Evolutionary conservation across 2,329 filamentous ascomycete genomes (phyloP).

Genomic region (Cadophora luteo-olivacea): DNA sequence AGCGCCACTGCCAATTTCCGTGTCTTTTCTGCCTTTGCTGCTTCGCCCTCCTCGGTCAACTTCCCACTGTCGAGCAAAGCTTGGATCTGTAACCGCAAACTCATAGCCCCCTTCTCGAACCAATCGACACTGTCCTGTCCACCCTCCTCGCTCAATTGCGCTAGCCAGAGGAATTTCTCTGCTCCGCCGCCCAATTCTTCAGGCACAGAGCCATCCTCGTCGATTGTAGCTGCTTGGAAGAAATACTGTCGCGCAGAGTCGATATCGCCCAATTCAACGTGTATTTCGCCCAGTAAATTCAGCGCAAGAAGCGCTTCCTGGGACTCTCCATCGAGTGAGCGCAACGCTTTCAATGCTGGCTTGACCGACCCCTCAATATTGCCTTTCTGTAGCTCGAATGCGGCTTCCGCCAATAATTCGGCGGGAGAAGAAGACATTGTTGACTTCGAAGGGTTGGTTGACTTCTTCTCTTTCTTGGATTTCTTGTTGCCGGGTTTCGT

Average conservation of each 20-base stretch:
- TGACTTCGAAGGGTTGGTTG: conserved; percentile 36
- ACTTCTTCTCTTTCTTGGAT: conserved; percentile 40
- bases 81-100: conserved; percentile 75
- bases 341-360: conserved; percentile 41
- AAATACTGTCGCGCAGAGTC: conserved; percentile 78
- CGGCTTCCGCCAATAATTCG: conserved; percentile 41
- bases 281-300: conserved; percentile 46
- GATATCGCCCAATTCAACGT: conserved; percentile 64
- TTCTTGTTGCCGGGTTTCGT: conserved; percentile 44
- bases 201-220: conserved; percentile 74
- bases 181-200: conserved; percentile 80
- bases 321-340: conserved; percentile 34
- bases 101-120: conserved; percentile 74
- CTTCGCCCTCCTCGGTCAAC: conserved; percentile 49
- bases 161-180: conserved; percentile 94
- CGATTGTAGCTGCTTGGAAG: conserved; percentile 73
- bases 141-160: conserved; percentile 81
- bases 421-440: conserved; percentile 34
- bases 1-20: conserved; percentile 87
- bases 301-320: conserved; percentile 42
- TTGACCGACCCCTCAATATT: conserved; percentile 42
- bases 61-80: conserved; percentile 59
- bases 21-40: conserved; percentile 71
- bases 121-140: conserved; percentile 69
- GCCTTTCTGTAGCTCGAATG: conserved; percentile 42